Conservation (phyloP, 2,329 filamentous ascomycete species). For the Ramularia collo-cygni region DNA sequence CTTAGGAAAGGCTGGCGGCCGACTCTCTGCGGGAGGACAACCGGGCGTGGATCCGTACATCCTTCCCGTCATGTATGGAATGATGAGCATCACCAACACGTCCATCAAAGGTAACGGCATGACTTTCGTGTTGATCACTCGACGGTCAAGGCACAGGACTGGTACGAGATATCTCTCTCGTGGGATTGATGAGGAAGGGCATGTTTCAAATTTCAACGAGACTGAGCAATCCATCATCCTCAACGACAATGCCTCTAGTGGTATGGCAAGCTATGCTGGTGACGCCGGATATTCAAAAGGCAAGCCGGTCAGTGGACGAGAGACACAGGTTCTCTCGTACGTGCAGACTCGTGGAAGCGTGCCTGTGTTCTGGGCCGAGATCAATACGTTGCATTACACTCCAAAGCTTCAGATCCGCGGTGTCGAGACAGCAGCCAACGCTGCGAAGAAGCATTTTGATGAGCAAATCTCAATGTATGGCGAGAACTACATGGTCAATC, state of each 20-base stretch:
- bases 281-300: conserved; percentile 69
- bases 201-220: conserved; percentile 99
- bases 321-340: conserved; percentile 86
- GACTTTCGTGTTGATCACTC: conserved; percentile 80
- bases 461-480: conserved; percentile 92
- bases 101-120: conserved; percentile 77
- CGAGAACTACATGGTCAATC: conserved; percentile 93
- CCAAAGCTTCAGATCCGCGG: conserved; percentile 83
- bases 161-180: conserved; percentile 94
- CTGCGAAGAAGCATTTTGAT: conserved; percentile 80
- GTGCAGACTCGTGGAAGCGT: conserved; percentile 96
- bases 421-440: conserved; percentile 69
- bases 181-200: conserved; percentile 84
- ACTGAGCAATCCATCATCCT: conserved; percentile 88
- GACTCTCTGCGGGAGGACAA: conserved; percentile 63
- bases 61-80: conserved; percentile 90
- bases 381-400: conserved; percentile 87
- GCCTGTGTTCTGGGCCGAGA: conserved; percentile 90
- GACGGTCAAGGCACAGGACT: conserved; percentile 78
- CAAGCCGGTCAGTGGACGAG: conserved; percentile 58
- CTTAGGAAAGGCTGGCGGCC: conserved; percentile 48
- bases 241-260: conserved; percentile 68
- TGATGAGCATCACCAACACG: conserved; percentile 84
- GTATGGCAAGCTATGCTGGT: conserved; percentile 72
- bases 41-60: conserved; percentile 83